These are phyloP conservation scores for Penicillium cinerascens DNA, from an alignment of 495 filamentous ascomycete genomes.

Conservation along the genomic window DNA sequence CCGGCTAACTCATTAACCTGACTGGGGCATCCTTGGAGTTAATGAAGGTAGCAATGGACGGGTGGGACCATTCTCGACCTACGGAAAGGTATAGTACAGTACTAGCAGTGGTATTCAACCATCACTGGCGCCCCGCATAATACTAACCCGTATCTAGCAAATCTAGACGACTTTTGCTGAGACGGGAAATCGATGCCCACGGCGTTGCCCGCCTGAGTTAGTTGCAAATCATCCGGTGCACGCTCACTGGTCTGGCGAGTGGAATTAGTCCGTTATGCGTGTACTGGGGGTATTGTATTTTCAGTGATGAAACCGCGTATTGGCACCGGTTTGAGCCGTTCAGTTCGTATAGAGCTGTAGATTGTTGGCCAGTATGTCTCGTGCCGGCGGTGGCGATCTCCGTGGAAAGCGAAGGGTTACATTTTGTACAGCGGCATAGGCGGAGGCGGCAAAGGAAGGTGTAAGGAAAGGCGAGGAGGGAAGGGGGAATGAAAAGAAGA, in stretches of 20 bases:
- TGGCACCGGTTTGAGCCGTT: background rate
- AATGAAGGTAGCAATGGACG: background rate
- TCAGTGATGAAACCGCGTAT: background rate
- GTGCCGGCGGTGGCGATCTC: background rate
- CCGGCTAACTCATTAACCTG: background rate
- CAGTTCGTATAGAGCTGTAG: background rate
- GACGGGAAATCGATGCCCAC: background rate
- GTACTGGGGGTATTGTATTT: background rate
- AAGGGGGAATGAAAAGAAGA: background rate
- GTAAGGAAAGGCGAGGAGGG: background rate
- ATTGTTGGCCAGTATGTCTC: background rate
- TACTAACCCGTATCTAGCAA: conserved; percentile 9
- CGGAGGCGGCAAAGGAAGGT: background rate
- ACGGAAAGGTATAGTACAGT: background rate
- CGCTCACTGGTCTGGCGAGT: background rate
- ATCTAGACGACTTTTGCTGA: conserved; percentile 12
- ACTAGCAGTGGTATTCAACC: too few relatives aligned
- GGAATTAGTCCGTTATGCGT: background rate
- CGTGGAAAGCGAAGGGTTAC: background rate
- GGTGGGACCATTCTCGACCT: background rate
- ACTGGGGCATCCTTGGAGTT: background rate
- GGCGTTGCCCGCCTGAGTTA: conserved; percentile 2
- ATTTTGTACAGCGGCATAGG: background rate
- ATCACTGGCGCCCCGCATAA: background rate
- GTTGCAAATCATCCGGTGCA: conserved; percentile 17